Evolutionary conservation across 495 filamentous ascomycete species (phyloP).

Genomic region (Diplogelasinospora grovesii): DNA sequence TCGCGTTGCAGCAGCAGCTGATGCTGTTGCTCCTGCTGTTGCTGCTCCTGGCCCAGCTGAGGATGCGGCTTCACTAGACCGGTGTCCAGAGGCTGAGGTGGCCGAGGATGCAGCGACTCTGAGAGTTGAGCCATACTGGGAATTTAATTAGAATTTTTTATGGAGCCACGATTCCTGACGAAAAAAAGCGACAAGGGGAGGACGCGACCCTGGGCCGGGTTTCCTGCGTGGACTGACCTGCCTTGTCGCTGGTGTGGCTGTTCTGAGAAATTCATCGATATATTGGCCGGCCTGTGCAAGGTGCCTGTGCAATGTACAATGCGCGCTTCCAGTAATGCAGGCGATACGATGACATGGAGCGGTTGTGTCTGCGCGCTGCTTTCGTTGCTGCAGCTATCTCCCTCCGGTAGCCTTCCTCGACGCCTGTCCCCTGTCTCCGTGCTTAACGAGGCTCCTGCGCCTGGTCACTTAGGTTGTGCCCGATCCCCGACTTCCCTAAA

Average conservation of each 20-base stretch:
- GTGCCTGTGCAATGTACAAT: conserved; percentile 15
- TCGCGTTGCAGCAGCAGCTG: not conserved
- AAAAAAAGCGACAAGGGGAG: conserved; percentile 29
- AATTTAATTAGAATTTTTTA: conserved; percentile 40
- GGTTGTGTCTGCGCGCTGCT: conserved; percentile 2
- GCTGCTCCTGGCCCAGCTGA: conserved; percentile 8
- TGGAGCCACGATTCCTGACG: conserved; percentile 34
- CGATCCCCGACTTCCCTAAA: conserved; percentile 17
- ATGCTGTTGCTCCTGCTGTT: conserved; percentile 8
- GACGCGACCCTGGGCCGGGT: conserved; percentile 35
- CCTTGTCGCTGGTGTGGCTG: conserved; percentile 23
- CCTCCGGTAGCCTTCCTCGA: conserved; percentile 6
- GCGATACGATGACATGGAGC: conserved; percentile 4
- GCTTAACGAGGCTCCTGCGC: conserved; percentile 16
- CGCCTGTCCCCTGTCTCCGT: conserved; percentile 11
- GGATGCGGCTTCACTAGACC: conserved; percentile 23
- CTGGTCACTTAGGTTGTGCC: conserved; percentile 18
- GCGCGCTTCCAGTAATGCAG: conserved; percentile 21
- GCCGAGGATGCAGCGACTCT: conserved; percentile 25
- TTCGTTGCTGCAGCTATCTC: conserved; percentile 7
- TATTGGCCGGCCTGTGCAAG: conserved; percentile 20
- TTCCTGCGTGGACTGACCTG: conserved; percentile 29
- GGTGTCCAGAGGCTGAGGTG: conserved; percentile 24
- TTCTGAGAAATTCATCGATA: conserved; percentile 25
- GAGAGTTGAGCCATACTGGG: conserved; percentile 37